phyloP scores from a whole-genome alignment of 345 rosid genomes.

The Syzygium aromaticum region DNA sequence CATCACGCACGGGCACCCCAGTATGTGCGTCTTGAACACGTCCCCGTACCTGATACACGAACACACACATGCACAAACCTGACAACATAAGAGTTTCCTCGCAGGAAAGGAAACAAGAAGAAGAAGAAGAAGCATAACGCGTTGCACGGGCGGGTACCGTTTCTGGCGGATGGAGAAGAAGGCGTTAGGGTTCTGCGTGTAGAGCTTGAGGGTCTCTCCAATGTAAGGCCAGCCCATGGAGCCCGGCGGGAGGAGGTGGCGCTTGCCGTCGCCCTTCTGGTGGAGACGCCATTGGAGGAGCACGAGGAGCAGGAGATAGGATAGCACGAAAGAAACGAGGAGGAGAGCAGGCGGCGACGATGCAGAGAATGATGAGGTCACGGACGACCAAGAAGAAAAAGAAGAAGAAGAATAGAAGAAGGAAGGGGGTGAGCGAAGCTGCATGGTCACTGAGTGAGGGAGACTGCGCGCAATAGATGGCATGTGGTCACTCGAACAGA shows the following conservation, averaged over 20 bases:
- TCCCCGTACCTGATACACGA: conserved; percentile 51
- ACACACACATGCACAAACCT: background rate
- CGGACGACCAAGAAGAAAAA: background rate
- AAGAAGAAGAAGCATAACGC: background rate
- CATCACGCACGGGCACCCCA: conserved; percentile 99
- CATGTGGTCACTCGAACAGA: background rate
- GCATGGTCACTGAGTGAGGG: background rate
- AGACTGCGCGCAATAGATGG: background rate
- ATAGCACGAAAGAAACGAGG: background rate
- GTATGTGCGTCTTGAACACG: conserved; percentile 78
- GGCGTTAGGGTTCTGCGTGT: conserved; percentile 70
- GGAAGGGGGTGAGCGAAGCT: background rate
- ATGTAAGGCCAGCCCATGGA: conserved; percentile 97
- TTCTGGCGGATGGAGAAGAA: conserved; percentile 73
- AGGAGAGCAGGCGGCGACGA: background rate
- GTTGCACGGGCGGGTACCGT: conserved; percentile 15
- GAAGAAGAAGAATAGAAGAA: background rate
- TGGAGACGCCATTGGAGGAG: conserved; percentile 25
- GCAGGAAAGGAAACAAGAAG: too few species aligned
- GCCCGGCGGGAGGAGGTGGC: conserved; percentile 65
- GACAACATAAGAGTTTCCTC: background rate
- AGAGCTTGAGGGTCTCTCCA: conserved; percentile 85
- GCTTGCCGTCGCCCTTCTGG: conserved; percentile 13
- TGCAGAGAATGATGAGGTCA: background rate
- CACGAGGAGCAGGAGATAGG: conserved; percentile 3